Base-by-base conservation (phyloP, 2,329 filamentous ascomycete species). In the Botrytis sinoallii region DNA sequence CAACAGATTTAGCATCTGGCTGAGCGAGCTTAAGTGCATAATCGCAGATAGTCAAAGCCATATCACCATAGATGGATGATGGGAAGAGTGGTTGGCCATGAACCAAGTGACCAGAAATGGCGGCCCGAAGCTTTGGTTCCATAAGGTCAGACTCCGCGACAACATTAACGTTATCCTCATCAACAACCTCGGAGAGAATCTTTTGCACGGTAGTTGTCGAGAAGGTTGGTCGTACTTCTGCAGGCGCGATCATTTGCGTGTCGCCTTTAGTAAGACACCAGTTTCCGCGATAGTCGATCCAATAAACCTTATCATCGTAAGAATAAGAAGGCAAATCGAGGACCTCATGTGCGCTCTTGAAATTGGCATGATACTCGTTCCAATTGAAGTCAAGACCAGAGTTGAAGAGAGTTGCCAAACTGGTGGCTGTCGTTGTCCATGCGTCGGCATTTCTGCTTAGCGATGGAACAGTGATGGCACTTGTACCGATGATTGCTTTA, bases 271-370 rank as follows among this genome's bases (percentile, higher is more conserved):
- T 89, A 52, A 92, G 83, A 52, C 86, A 88, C 89, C 89, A 92
- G 81, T 93, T 90, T 75, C 92, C 90, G 74, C 86, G 82, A 79
- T 89, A 89, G 78, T 86, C 85, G 46, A 89, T 83, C 87, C 88
- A 89, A 80, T 92, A 92, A 76, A 87, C 88, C 84, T 92, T 92
- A 75, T 87, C 83, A 79, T 93, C 89, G 81, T 90, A 93, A 1
- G 85, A 85, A 79, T 93, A 93, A 0, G 87, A 85, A 1, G 91
- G 91, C 5, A 93, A 83, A 20, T 87, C 84, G n/a, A 91, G 82
- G n/a, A 92, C 83, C 64, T 87, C 84, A 55, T 90, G 86, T 1
- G 85, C 84, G 52, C 83, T 79, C 77, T 89, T 87, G 80, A 89
- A 91, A 69, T 88, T 85, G 55, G 85, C 84, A 82, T 92, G 89